phyloP scores from a whole-genome alignment of 352 stramenopile species.

The Phytophthora idaei region DNA sequence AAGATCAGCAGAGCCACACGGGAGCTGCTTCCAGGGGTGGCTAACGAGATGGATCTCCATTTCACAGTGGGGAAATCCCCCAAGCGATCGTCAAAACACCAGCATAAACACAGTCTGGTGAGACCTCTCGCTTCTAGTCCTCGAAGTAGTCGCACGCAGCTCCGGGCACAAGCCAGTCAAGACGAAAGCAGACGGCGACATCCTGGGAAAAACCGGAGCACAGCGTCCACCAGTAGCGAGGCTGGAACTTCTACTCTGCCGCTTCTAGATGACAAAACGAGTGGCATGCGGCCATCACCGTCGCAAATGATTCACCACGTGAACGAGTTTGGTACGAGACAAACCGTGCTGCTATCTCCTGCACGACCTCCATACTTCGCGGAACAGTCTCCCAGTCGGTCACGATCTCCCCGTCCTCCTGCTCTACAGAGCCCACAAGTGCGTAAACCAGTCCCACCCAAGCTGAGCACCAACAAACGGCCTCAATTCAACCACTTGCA shows the following conservation, averaged over 20 bases:
- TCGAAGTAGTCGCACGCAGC: slow-evolving; percentile 30
- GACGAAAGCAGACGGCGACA: slow-evolving; percentile 18
- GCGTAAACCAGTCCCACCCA: slow-evolving; percentile 19
- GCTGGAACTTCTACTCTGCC: slow-evolving; percentile 17
- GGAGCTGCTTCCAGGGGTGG: slow-evolving; percentile 54
- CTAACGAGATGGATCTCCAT: slow-evolving; percentile 38
- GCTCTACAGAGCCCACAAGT: slow-evolving; percentile 6
- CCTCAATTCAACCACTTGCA: slow-evolving; percentile 16
- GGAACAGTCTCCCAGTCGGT: slow-evolving; percentile 4
- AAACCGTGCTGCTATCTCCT: slow-evolving; percentile 66
- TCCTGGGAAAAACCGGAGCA: slow-evolving; percentile 15
- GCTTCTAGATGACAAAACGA: slow-evolving; percentile 25
- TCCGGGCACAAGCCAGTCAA: slow-evolving; percentile 29
- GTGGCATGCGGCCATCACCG: background rate
- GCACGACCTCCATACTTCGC: slow-evolving; percentile 59
- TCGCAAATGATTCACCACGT: slow-evolving; percentile 61
- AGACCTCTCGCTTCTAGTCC: slow-evolving; percentile 29
- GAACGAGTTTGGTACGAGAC: slow-evolving; percentile 68
- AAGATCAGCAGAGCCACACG: slow-evolving; percentile 64
- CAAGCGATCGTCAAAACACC: slow-evolving; percentile 22
- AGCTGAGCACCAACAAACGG: slow-evolving; percentile 15
- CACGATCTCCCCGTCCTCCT: slow-evolving; percentile 21
- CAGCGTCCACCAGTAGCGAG: slow-evolving; percentile 5
- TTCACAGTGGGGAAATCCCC: slow-evolving; percentile 11
- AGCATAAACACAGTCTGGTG: slow-evolving; percentile 24